Evolutionary conservation across 371 early-diverging fungal species (phyloP).

Genomic region (Apophysomyces sp.): DNA sequence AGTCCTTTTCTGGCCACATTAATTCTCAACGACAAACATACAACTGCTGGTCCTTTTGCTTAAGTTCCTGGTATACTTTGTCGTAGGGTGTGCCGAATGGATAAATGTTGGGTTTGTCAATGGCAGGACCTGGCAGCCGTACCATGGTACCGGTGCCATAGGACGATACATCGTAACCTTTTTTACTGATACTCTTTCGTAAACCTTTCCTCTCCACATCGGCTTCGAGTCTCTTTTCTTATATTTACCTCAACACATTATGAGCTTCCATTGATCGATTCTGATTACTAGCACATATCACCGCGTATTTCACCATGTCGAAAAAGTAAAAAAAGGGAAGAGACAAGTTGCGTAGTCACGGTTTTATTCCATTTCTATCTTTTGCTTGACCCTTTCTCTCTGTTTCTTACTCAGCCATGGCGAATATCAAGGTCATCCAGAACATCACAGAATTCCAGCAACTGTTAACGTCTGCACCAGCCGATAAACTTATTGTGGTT

Average conservation of each 20-base stretch:
- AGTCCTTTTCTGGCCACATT: not conserved
- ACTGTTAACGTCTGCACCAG: constrained; percentile 18
- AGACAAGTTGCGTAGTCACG: not conserved
- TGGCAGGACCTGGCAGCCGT: constrained; percentile 90
- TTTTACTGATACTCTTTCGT: constrained; percentile 45
- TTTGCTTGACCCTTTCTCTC: not conserved
- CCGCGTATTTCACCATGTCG: constrained; percentile 80
- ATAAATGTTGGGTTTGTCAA: constrained; percentile 89
- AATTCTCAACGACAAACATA: constrained; percentile 34
- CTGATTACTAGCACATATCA: constrained; percentile 96
- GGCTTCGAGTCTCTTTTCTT: too few species aligned
- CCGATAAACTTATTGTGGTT: constrained; percentile 48
- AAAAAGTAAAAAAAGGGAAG: not conserved
- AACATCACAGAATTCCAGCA: constrained; percentile 34
- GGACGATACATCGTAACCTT: constrained; percentile 79
- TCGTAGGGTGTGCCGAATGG: constrained; percentile 92
- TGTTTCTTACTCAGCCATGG: not conserved
- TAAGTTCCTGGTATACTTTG: constrained; percentile 84
- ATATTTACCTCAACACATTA: constrained; percentile 66
- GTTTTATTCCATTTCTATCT: not conserved
- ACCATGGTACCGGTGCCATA: constrained; percentile 92
- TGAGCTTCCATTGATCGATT: constrained; percentile 98
- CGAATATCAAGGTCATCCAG: constrained; percentile 9
- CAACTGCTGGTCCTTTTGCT: constrained; percentile 67
- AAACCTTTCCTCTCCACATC: too few species aligned